A percentile compares a stretch with the other conserved stretches of the same genome.
Conservation (phyloP, 352 stramenopile species). For the Elongisporangium undulatum region DNA sequence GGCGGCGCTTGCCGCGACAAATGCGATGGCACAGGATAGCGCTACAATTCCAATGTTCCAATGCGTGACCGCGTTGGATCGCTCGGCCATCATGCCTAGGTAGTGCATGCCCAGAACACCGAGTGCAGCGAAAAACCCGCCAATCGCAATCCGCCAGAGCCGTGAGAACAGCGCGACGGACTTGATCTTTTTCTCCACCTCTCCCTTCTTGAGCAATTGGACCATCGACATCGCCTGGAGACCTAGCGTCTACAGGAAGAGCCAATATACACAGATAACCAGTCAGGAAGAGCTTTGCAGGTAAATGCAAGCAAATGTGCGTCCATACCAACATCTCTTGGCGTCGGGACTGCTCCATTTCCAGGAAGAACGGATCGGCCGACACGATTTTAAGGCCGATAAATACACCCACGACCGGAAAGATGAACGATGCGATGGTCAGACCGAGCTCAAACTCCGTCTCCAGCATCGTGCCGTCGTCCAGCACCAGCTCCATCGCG, state of each 20-base stretch:
- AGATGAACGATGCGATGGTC: conserved; percentile 56
- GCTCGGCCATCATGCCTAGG: conserved; percentile 67
- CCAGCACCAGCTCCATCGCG: conserved; percentile 26
- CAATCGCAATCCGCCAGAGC: conserved; percentile 41
- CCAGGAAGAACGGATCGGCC: conserved; percentile 57
- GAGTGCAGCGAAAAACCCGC: conserved; percentile 43
- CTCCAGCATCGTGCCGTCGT: conserved; percentile 25
- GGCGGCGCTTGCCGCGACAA: conserved; percentile 45
- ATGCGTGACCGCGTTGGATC: conserved; percentile 29
- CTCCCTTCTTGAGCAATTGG: conserved; percentile 39
- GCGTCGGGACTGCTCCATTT: conserved; percentile 44
- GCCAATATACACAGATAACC: not conserved
- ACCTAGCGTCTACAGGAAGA: conserved; percentile 21
- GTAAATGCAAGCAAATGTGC: not conserved
- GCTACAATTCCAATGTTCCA: conserved; percentile 37
- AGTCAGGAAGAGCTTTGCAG: conserved; percentile 4
- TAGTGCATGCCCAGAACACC: conserved; percentile 75
- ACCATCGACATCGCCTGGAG: conserved; percentile 39
- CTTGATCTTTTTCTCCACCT: conserved; percentile 42
- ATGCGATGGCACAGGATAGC: conserved; percentile 46
- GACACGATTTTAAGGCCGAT: conserved; percentile 51
- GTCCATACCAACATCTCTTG: conserved; percentile 30
- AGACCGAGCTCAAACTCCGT: conserved; percentile 52
- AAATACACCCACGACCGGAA: conserved; percentile 45
- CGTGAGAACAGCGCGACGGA: conserved; percentile 58